Conservation (phyloP, 352 stramenopile genomes). For the Pythium brassicae region DNA sequence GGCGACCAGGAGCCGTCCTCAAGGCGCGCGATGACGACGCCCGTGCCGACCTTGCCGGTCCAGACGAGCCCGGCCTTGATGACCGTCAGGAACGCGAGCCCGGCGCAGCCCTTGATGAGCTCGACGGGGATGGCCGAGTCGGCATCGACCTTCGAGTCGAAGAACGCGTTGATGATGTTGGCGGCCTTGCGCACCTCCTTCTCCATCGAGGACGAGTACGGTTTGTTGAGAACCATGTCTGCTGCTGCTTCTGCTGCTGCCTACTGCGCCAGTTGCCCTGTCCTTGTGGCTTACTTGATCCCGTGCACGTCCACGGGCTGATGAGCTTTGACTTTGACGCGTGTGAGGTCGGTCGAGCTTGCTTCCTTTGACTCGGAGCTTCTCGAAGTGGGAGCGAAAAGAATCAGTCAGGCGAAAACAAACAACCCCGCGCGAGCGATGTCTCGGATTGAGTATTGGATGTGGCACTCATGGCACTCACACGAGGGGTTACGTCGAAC, state of each 20-base stretch:
- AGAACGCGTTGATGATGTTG: constrained; percentile 83
- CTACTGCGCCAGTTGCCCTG: background rate
- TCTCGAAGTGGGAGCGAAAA: no score
- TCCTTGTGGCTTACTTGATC: no score
- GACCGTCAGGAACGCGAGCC: constrained; percentile 84
- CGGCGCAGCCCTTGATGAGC: constrained; percentile 69
- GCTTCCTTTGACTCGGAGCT: no score
- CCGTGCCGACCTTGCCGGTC: constrained; percentile 81
- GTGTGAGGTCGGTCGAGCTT: no score
- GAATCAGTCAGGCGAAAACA: no score
- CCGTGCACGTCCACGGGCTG: no score
- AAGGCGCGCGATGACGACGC: constrained; percentile 75
- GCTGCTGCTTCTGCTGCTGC: background rate
- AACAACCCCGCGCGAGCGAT: no score
- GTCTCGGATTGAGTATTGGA: no score
- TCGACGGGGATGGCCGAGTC: constrained; percentile 78
- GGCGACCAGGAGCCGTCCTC: constrained; percentile 81
- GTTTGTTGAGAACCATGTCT: constrained; percentile 79
- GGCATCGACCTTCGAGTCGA: constrained; percentile 63
- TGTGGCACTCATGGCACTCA: no score
- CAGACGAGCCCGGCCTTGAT: constrained; percentile 83
- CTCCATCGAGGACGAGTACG: constrained; percentile 84
- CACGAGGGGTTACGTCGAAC: no score
- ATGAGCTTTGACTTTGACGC: no score
- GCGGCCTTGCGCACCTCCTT: constrained; percentile 82